Percentiles rank a stretch among this genome's conserved stretches.
These are phyloP conservation scores for Stagonosporopsis chrysanthemi DNA, from an alignment of 2,329 filamentous ascomycete genomes.

Conservation along the genomic window DNA sequence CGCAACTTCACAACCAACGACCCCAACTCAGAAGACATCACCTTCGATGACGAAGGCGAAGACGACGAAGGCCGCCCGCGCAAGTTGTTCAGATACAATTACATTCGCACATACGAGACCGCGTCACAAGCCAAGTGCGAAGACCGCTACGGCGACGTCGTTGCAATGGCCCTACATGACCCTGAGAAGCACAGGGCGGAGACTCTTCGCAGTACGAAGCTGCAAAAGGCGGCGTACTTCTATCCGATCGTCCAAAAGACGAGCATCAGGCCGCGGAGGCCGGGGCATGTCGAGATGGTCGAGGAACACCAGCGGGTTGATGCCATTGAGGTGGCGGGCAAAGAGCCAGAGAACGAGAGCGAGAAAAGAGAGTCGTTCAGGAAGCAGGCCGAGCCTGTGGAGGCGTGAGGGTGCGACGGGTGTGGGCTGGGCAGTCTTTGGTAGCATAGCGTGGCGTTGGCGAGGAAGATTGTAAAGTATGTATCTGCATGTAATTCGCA, in stretches of 20 bases:
- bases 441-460: slow-evolving; percentile 22
- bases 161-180: slow-evolving; percentile 67
- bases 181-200: slow-evolving; percentile 51
- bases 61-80: slow-evolving; percentile 54
- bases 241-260: slow-evolving; percentile 67
- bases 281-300: slow-evolving; percentile 48
- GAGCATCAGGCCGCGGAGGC: slow-evolving; percentile 58
- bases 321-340: slow-evolving; percentile 60
- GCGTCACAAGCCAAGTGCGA: slow-evolving; percentile 60
- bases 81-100: slow-evolving; percentile 65
- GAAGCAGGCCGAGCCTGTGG: slow-evolving; percentile 53
- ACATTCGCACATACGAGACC: slow-evolving; percentile 68
- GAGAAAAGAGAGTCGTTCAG: slow-evolving; percentile 56
- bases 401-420: slow-evolving; percentile 13
- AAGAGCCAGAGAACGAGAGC: slow-evolving; percentile 59
- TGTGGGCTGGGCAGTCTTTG: not conserved
- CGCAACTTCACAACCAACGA: slow-evolving; percentile 63
- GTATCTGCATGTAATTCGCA: not conserved
- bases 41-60: slow-evolving; percentile 42
- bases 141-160: slow-evolving; percentile 61
- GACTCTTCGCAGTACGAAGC: slow-evolving; percentile 42
- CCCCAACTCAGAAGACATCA: slow-evolving; percentile 57
- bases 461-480: slow-evolving; percentile 14
- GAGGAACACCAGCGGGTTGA: slow-evolving; percentile 59
- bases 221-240: slow-evolving; percentile 66